Evolutionary conservation across 2,329 filamentous ascomycete species (phyloP), one percentile per base, ranked within the genome.

Genomic region (Fusarium ambrosium): DNA sequence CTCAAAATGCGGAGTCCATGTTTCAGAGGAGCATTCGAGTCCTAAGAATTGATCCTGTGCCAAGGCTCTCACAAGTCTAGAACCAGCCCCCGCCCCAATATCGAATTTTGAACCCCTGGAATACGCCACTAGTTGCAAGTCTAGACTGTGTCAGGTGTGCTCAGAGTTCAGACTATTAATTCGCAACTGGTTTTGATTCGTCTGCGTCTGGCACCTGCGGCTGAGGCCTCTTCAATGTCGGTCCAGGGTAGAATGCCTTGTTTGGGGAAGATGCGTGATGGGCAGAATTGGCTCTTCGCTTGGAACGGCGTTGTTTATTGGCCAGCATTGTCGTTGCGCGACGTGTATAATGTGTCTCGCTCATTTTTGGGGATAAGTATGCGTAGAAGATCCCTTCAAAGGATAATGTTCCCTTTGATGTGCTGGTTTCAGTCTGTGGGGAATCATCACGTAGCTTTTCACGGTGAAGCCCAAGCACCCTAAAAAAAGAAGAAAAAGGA

Each of bases 101-200:
- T 53, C 48, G 48, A 53, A 53, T 32, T 51, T 53, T n/a, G 48
- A 53, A 32, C 48, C 48, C 27, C 48, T 53, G 48, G 24, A 27
- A 10, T 29, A 18, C 48, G 48, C 48, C 48, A 32, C 48, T 11
- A 29, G 22, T 18, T 8, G 11, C 27, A n/a, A 32, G 48, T 9
- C 48, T 53, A 53, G 48, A 32, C 48, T 11, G 48, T 53, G 48
- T 32, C 48, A 53, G 48, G 48, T 32, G 24, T 14, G 48, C 9
- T 53, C 24, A 53, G 10, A 53, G 48, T 53, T 53, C 11, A 13
- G 48, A 53, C 48, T 53, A 53, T 53, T 11, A n/a, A 53, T 32
- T n/a, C 16, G 6, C 2, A 11, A 4, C 10, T 20, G 11, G 1
- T 18, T 32, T 32, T 53, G 18, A 53, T 53, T 53, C 48, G 48